These are phyloP conservation scores for Debaryomycetaceae sp. DNA, from an alignment of 1,139 yeast genomes.

Conservation along the genomic window DNA sequence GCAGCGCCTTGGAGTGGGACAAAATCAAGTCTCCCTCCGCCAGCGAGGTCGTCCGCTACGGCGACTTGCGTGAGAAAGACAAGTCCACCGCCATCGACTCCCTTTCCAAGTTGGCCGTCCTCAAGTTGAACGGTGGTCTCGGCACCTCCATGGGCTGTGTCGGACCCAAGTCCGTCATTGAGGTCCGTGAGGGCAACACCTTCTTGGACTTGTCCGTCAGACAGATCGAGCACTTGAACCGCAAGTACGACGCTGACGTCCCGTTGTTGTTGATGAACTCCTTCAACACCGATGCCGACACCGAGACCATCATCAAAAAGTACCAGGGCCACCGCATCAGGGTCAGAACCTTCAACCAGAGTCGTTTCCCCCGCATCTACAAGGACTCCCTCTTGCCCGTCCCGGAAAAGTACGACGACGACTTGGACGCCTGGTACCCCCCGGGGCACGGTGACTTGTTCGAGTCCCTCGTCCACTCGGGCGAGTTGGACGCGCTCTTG, in stretches of 20 bases:
- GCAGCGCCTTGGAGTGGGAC: constrained; percentile 85
- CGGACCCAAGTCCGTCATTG: constrained; percentile 96
- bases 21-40: constrained; percentile 81
- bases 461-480: constrained; percentile 80
- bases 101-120: constrained; percentile 79
- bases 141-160: constrained; percentile 99
- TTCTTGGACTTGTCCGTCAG: constrained; percentile 91
- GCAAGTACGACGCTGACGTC: constrained; percentile 84
- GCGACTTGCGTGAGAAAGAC: constrained; percentile 16
- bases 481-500: constrained; percentile 81
- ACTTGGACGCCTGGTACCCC: constrained; percentile 88
- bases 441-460: constrained; percentile 99
- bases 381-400: constrained; percentile 93
- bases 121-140: constrained; percentile 93
- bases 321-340: constrained; percentile 95
- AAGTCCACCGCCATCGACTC: constrained; percentile 24
- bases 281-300: constrained; percentile 93
- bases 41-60: constrained; percentile 81
- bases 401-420: constrained; percentile 66
- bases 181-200: constrained; percentile 96
- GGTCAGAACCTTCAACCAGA: constrained; percentile 94
- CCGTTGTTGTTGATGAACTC: constrained; percentile 97
- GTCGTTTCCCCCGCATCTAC: constrained; percentile 90
- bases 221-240: constrained; percentile 91
- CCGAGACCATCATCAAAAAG: constrained; percentile 90